Conservation (phyloP, 2,329 filamentous ascomycete species). For the Davidsoniella virescens region DNA sequence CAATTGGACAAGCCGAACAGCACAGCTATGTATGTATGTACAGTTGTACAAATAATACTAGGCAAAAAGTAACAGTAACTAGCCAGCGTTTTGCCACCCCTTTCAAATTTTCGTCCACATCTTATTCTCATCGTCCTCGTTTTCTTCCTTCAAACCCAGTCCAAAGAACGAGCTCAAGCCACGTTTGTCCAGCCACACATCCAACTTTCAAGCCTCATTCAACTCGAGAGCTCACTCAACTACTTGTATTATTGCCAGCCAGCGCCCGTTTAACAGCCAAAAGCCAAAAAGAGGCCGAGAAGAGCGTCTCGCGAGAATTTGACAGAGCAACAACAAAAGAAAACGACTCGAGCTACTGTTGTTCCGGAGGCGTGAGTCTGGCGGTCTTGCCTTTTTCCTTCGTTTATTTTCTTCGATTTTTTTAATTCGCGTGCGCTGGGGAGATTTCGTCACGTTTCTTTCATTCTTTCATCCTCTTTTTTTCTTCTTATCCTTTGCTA, state of each 20-base stretch:
- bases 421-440: not conserved
- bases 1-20: too few species aligned
- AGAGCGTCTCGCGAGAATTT: too few species aligned
- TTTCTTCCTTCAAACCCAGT: not conserved
- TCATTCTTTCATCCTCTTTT: not conserved
- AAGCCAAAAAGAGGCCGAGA: too few species aligned
- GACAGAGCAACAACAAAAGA: too few species aligned
- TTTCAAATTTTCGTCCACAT: not conserved
- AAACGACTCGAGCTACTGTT: too few species aligned
- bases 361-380: too few species aligned
- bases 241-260: constrained; percentile 14
- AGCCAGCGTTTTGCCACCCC: not conserved
- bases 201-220: constrained; percentile 17
- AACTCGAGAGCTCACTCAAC: constrained; percentile 15
- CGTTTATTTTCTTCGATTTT: not conserved
- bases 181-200: constrained; percentile 25
- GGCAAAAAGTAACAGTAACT: not conserved
- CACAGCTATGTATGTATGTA: too few species aligned
- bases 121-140: constrained; percentile 4
- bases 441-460: not conserved
- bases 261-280: not conserved
- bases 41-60: not conserved
- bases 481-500: not conserved
- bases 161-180: not conserved
- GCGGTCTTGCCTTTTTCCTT: not conserved